Percentiles rank a stretch among this genome's conserved stretches.
These are phyloP conservation scores for Anisodus tanguticus DNA, from an alignment of 257 asterid genomes.

Conservation along the genomic window DNA sequence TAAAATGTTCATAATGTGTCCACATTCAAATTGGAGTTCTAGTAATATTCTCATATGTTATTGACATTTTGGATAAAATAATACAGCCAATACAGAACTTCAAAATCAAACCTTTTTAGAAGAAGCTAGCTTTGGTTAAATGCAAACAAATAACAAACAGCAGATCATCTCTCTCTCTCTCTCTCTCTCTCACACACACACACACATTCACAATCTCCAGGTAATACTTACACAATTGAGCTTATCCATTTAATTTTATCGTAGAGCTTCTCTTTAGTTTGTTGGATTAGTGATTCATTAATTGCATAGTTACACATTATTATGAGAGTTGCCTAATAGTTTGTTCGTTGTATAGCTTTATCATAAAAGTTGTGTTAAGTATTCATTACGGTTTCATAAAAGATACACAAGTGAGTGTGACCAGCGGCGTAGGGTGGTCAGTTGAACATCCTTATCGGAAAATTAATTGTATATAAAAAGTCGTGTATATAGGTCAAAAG, in stretches of 20 bases:
- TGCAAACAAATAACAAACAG: neutral
- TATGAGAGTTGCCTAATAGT: neutral
- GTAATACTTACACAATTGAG: neutral
- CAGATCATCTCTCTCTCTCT: neutral
- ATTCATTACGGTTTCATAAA: neutral
- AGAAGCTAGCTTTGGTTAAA: neutral
- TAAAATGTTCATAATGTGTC: neutral
- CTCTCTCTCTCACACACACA: neutral
- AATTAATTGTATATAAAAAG: no score
- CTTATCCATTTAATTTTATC: neutral
- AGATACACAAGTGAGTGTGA: no score
- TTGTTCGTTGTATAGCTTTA: neutral
- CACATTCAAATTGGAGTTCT: neutral
- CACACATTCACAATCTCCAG: neutral
- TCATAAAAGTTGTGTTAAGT: neutral
- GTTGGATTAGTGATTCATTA: neutral
- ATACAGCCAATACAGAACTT: neutral
- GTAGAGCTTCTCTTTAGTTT: slow-evolving; percentile 9
- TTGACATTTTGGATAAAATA: neutral
- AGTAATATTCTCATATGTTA: neutral
- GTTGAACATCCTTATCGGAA: no score
- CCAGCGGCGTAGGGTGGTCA: no score
- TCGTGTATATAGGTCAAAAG: no score
- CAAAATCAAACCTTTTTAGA: neutral
- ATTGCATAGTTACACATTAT: neutral